These are phyloP conservation scores for Akanthomyces lecanii DNA, from an alignment of 2,329 filamentous ascomycete species.

Conservation along the genomic window DNA sequence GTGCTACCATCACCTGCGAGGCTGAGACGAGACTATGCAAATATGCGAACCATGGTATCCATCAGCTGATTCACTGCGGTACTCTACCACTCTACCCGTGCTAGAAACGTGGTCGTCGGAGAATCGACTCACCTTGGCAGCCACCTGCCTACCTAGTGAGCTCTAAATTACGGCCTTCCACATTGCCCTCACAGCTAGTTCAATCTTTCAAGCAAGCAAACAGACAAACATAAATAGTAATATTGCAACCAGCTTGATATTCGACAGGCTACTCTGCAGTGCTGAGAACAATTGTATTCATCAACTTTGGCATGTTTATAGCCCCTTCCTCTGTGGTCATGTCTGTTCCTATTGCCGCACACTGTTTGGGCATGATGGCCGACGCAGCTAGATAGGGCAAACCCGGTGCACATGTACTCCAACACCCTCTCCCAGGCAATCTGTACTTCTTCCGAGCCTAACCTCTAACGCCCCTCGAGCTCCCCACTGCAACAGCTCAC, in stretches of 20 bases:
- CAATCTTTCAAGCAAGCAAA: too few species aligned
- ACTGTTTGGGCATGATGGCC: not conserved
- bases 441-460: not conserved
- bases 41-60: not conserved
- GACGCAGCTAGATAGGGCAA: conserved; percentile 4
- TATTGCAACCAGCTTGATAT: too few species aligned
- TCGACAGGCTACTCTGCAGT: too few species aligned
- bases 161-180: too few species aligned
- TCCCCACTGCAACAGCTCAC: not conserved
- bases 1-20: not conserved
- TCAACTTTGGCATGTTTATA: too few species aligned
- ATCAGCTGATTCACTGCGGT: not conserved
- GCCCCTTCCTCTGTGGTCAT: not conserved
- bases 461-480: not conserved
- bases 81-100: not conserved
- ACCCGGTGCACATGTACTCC: not conserved
- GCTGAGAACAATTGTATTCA: too few species aligned
- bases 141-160: not conserved
- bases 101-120: not conserved
- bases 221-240: too few species aligned
- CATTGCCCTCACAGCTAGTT: too few species aligned
- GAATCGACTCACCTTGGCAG: not conserved
- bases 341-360: not conserved
- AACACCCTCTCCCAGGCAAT: not conserved
- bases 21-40: not conserved